Evolutionary conservation across 2,329 filamentous ascomycete genomes (phyloP).

Genomic region (Neofusicoccum ribis): DNA sequence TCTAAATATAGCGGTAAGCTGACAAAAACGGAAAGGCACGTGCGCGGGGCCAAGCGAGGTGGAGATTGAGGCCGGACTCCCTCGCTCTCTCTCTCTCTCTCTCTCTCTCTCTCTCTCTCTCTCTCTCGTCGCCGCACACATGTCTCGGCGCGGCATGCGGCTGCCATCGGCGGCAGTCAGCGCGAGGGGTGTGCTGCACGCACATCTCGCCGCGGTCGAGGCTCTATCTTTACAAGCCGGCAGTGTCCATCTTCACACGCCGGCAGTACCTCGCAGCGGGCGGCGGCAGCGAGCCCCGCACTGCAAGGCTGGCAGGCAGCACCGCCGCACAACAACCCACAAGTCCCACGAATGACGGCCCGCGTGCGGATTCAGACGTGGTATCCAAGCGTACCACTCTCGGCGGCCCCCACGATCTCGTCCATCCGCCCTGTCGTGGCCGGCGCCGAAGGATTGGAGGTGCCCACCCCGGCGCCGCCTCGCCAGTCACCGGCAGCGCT

Average conservation of each 20-base stretch:
- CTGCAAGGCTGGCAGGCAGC: neutral
- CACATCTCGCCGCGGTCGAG: too few relatives aligned
- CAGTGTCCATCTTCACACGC: neutral
- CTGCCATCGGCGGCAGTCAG: too few relatives aligned
- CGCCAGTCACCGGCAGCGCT: neutral
- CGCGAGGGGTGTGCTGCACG: too few relatives aligned
- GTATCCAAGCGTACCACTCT: neutral
- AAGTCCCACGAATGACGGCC: constrained; percentile 18
- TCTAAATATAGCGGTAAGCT: constrained; percentile 6
- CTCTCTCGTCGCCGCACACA: too few relatives aligned
- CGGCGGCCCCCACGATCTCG: neutral
- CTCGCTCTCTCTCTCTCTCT: too few relatives aligned
- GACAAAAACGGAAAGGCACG: neutral
- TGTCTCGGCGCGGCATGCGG: too few relatives aligned
- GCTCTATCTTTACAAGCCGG: too few relatives aligned
- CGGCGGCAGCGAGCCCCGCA: neutral
- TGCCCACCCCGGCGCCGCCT: neutral
- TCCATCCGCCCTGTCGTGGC: neutral
- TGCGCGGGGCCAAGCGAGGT: neutral
- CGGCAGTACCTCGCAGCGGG: neutral
- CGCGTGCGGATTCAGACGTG: neutral
- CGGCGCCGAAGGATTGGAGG: neutral
- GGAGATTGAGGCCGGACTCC: too few relatives aligned
- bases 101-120: too few relatives aligned
- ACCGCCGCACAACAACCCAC: neutral